Evolutionary conservation across 2,329 filamentous ascomycete genomes (phyloP), one percentile per base, ranked within the genome.

Genomic region (Phialocephala sp.): DNA sequence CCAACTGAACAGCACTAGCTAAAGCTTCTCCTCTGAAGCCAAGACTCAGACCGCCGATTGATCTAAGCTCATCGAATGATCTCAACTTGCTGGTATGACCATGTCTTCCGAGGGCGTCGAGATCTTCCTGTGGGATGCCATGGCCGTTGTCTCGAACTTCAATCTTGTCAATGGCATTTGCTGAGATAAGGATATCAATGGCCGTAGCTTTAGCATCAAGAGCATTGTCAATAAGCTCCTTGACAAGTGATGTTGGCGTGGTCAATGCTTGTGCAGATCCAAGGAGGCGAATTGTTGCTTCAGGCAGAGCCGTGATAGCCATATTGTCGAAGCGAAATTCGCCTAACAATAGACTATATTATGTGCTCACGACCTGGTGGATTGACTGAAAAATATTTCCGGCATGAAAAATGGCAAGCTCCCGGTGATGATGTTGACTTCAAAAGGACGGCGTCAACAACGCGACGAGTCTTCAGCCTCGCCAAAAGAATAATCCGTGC

Each of bases 11-110:
- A 65, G 84, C 83, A 75, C 87, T 88, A 45, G 90, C 89, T 66
- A 94, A 79, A 18, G 91, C 91, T 73, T 92, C 87, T 22, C 91
- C 91, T 41, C 91, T 85, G 73, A 94, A 94, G 1, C 91, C 91
- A n/a, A 94, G 82, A 37, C 84, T 89, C 52, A 79, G 80, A 1
- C 85, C 83, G 8, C 85, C 87, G 22, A 89, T 78, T 1, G 73
- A 75, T 59, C 79, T 80, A 43, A 93, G 79, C 59, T 93, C 89
- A 0, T 86, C 82, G 64, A 90, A 85, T n/a, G 79, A 80, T 58
- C 79, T 80, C 52, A 94, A 82, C 78, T 94, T 94, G 81, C 90
- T 93, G 1, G 91, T 94, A 72, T 90, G 85, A 36, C 89, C 86
- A n/a, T 82, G 83, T 61, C 83, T 84, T n/a, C 89, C 90, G 1